These are phyloP conservation scores for Stipa capillata DNA, from an alignment of 176 grass and related monocot genomes.

Conservation along the genomic window DNA sequence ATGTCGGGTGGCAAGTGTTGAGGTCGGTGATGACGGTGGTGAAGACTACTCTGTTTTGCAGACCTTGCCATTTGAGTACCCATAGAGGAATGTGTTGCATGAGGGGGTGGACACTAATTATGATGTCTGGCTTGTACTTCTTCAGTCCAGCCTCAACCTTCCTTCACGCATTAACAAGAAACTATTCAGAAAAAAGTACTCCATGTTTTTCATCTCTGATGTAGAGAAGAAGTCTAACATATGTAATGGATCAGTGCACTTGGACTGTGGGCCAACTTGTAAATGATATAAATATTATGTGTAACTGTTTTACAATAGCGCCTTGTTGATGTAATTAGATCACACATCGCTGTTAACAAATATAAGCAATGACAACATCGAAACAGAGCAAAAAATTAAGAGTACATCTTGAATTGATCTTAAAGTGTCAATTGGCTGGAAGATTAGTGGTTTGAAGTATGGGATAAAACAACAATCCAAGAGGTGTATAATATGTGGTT, in stretches of 20 bases:
- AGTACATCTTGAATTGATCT: background rate
- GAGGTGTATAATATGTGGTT: background rate
- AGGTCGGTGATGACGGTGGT: conserved; percentile 95
- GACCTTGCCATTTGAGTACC: conserved; percentile 95
- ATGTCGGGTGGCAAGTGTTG: conserved; percentile 96
- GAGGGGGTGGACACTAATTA: conserved; percentile 96
- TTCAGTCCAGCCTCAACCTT: conserved; percentile 97
- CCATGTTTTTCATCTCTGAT: background rate
- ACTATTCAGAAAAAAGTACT: conserved; percentile 1
- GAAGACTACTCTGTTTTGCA: conserved; percentile 81
- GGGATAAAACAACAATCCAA: background rate
- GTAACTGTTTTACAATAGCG: background rate
- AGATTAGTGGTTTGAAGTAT: background rate
- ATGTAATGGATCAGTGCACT: background rate
- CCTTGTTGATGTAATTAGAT: background rate
- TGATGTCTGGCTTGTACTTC: conserved; percentile 99
- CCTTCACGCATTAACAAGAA: conserved; percentile 58
- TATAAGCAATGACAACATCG: background rate
- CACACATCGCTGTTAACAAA: background rate
- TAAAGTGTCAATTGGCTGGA: background rate
- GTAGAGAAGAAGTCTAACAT: background rate
- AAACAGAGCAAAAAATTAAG: background rate
- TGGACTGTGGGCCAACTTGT: background rate
- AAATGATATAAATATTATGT: background rate
- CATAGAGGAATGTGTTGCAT: conserved; percentile 99